A percentile compares a stretch with the other conserved stretches of the same genome.
Evolutionary conservation across 805 yeast species (phyloP).

Genomic region (Myxozyma geophila): DNA sequence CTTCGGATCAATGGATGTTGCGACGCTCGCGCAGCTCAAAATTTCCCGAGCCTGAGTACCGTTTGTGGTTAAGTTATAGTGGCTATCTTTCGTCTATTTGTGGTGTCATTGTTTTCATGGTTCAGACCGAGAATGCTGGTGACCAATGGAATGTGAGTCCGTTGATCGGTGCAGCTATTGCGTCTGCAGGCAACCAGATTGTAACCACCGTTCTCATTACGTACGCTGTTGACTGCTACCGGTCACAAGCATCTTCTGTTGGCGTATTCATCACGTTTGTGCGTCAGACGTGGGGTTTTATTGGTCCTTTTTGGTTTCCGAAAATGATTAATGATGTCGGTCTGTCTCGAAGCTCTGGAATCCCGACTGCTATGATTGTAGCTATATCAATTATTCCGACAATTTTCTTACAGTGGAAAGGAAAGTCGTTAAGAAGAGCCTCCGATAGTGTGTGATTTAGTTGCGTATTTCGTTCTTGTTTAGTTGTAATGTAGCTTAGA

Average conservation of each 20-base stretch:
- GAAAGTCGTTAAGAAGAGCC: background rate
- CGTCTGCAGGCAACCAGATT: constrained; percentile 41
- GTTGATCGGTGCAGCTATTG: constrained; percentile 40
- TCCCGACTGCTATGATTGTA: constrained; percentile 1
- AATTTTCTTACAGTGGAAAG: constrained; percentile 3
- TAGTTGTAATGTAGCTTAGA: too few species aligned
- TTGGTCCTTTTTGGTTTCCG: constrained; percentile 45
- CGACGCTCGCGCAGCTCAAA: background rate
- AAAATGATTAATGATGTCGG: constrained; percentile 40
- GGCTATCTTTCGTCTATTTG: constrained; percentile 39
- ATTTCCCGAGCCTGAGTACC: constrained; percentile 31
- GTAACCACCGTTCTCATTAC: constrained; percentile 42
- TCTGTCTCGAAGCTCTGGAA: constrained; percentile 1
- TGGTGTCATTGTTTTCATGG: constrained; percentile 41
- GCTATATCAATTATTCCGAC: constrained; percentile 3
- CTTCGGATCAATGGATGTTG: constrained; percentile 43
- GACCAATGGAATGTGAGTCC: constrained; percentile 41
- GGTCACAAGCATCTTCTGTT: constrained; percentile 37
- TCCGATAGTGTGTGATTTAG: too few species aligned
- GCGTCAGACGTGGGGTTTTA: constrained; percentile 41
- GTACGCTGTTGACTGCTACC: constrained; percentile 39
- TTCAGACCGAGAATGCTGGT: constrained; percentile 33
- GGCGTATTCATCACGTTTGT: constrained; percentile 40
- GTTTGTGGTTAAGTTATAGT: constrained; percentile 41
- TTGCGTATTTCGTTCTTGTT: too few species aligned